Evolutionary conservation across 495 filamentous ascomycete species (phyloP).

Genomic region (Penicillium canariense): DNA sequence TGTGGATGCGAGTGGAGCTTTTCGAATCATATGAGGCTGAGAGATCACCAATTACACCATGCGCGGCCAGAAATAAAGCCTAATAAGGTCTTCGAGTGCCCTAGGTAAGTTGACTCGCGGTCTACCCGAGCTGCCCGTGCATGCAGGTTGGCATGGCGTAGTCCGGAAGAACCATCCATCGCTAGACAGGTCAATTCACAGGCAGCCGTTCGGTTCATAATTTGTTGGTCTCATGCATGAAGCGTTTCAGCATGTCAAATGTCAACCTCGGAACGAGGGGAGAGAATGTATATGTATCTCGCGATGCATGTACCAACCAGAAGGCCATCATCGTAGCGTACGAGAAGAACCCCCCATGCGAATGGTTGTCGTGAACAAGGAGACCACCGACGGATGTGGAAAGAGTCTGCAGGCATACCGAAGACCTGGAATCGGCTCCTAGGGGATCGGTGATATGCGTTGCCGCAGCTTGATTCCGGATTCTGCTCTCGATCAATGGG

Average conservation of each 20-base stretch:
- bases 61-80: background rate
- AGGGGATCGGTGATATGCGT: background rate
- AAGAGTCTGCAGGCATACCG: conserved; percentile 6
- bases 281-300: background rate
- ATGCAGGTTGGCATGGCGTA: background rate
- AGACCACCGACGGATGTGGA: background rate
- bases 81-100: background rate
- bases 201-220: background rate
- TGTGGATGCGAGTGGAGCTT: background rate
- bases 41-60: background rate
- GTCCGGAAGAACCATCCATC: background rate
- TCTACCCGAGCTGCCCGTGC: background rate
- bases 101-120: background rate
- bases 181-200: background rate
- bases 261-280: too few relatives aligned
- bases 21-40: conserved; percentile 4
- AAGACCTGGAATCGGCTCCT: background rate
- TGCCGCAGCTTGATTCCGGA: background rate
- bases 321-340: background rate
- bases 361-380: background rate
- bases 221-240: background rate
- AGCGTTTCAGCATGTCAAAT: background rate
- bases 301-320: background rate
- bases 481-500: background rate
- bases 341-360: background rate